Conservation (phyloP, 202 grass and related monocot genomes). For the Setaria italica region DNA sequence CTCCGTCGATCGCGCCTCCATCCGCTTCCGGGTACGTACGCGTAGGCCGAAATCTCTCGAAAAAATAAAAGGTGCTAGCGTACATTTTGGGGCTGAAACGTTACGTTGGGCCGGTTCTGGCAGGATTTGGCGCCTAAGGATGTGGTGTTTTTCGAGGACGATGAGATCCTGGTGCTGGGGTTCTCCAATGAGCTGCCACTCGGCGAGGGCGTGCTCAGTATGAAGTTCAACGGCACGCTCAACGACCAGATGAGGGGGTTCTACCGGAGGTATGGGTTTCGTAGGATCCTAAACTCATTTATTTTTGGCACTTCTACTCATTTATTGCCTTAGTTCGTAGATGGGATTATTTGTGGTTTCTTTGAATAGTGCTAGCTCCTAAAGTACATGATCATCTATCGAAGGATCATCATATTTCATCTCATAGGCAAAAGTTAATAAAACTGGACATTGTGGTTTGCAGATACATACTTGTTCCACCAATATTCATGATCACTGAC, state of each 20-base stretch:
- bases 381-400: background rate
- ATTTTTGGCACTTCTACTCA: background rate
- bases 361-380: background rate
- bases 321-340: background rate
- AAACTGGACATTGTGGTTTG: background rate
- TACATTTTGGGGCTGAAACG: background rate
- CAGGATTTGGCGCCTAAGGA: slow-evolving; percentile 53
- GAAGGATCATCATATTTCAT: background rate
- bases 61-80: too few relatives aligned
- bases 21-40: slow-evolving; percentile 51
- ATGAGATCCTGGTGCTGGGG: slow-evolving; percentile 66
- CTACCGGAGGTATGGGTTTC: slow-evolving; percentile 62
- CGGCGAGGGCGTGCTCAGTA: slow-evolving; percentile 61
- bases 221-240: slow-evolving; percentile 66
- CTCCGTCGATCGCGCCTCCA: slow-evolving; percentile 51
- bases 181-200: slow-evolving; percentile 56
- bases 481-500: background rate
- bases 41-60: background rate
- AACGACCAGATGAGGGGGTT: slow-evolving; percentile 84
- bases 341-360: background rate
- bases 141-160: slow-evolving; percentile 49
- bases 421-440: background rate
- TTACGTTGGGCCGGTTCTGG: slow-evolving; percentile 4
- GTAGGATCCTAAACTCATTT: background rate
- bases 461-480: background rate